Evolutionary conservation across 495 filamentous ascomycete species (phyloP).

Genomic region (Letharia columbiana): DNA sequence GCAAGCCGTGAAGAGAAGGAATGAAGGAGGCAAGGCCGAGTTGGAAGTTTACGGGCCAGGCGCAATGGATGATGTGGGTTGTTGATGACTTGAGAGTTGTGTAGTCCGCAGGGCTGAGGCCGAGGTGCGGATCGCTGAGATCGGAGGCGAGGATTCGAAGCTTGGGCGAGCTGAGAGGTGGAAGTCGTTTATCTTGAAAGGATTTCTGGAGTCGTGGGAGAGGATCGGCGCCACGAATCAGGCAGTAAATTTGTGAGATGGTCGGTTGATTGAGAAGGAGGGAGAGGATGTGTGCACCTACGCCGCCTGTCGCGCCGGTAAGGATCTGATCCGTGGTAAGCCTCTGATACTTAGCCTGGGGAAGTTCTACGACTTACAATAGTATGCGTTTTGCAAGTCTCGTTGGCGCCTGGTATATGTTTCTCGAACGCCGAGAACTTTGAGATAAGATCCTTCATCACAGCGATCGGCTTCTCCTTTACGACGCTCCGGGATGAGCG

Average conservation of each 20-base stretch:
- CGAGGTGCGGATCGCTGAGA: slow-evolving; percentile 26
- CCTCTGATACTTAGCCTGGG: neutral
- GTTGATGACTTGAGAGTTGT: slow-evolving; percentile 25
- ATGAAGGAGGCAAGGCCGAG: slow-evolving; percentile 23
- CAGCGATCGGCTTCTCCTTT: slow-evolving; percentile 27
- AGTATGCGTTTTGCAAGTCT: neutral
- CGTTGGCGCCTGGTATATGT: slow-evolving; percentile 22
- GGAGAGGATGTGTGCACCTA: slow-evolving; percentile 46
- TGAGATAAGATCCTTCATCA: slow-evolving; percentile 39
- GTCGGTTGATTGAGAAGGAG: slow-evolving; percentile 39
- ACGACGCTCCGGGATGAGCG: slow-evolving; percentile 28
- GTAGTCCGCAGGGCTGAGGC: slow-evolving; percentile 25
- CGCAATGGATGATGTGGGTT: slow-evolving; percentile 13
- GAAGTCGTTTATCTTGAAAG: slow-evolving; percentile 40
- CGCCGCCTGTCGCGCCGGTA: slow-evolving; percentile 51
- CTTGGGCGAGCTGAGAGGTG: slow-evolving; percentile 13
- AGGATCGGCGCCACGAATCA: slow-evolving; percentile 37
- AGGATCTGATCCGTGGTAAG: slow-evolving; percentile 29
- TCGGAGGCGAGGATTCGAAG: slow-evolving; percentile 37
- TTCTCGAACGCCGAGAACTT: slow-evolving; percentile 34
- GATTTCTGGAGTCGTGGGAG: slow-evolving; percentile 32
- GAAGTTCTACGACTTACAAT: neutral
- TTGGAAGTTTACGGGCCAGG: slow-evolving; percentile 15
- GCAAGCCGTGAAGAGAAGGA: slow-evolving; percentile 34
- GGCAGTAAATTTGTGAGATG: slow-evolving; percentile 39